Conservation (phyloP, 192 early-diverging fungal genomes). For the Backusella parvicylindrica region DNA sequence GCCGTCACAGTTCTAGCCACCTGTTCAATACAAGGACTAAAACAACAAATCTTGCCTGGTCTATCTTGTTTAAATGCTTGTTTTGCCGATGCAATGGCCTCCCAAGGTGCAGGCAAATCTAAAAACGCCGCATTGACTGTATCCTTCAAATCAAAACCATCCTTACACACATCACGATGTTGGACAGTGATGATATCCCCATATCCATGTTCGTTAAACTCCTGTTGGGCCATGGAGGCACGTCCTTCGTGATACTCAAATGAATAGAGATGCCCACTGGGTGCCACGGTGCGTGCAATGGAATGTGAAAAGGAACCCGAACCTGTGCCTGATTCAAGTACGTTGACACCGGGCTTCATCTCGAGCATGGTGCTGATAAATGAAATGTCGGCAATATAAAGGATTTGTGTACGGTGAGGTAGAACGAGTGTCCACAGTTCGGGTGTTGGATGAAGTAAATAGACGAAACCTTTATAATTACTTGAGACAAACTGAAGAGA, state of each 20-base stretch:
- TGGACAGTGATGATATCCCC: constrained; percentile 63
- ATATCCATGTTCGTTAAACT: constrained; percentile 80
- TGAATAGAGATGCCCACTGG: constrained; percentile 84
- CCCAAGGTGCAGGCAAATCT: constrained; percentile 96
- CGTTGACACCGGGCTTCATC: constrained; percentile 75
- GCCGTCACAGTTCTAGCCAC: constrained; percentile 76
- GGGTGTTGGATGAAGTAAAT: constrained; percentile 87
- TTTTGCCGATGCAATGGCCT: constrained; percentile 84
- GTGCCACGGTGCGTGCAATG: constrained; percentile 82
- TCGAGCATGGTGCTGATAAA: constrained; percentile 81
- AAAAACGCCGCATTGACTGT: constrained; percentile 88
- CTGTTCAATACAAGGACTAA: constrained; percentile 97
- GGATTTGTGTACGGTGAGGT: constrained; percentile 95
- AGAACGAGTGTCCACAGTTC: constrained; percentile 93
- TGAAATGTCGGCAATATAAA: constrained; percentile 94
- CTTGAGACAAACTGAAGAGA: constrained; percentile 56
- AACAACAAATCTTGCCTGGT: constrained; percentile 88
- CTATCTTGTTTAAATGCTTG: constrained; percentile 74
- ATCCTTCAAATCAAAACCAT: constrained; percentile 79
- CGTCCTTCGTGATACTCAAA: constrained; percentile 93
- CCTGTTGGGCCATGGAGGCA: constrained; percentile 58
- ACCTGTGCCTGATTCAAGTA: constrained; percentile 92
- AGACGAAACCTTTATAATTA: constrained; percentile 71
- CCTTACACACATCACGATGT: constrained; percentile 83
- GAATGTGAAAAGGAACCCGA: constrained; percentile 98